A percentile compares a stretch with the other conserved stretches of the same genome.
Evolutionary conservation across 495 filamentous ascomycete species (phyloP).

Genomic region (Neurospora sublineolata): DNA sequence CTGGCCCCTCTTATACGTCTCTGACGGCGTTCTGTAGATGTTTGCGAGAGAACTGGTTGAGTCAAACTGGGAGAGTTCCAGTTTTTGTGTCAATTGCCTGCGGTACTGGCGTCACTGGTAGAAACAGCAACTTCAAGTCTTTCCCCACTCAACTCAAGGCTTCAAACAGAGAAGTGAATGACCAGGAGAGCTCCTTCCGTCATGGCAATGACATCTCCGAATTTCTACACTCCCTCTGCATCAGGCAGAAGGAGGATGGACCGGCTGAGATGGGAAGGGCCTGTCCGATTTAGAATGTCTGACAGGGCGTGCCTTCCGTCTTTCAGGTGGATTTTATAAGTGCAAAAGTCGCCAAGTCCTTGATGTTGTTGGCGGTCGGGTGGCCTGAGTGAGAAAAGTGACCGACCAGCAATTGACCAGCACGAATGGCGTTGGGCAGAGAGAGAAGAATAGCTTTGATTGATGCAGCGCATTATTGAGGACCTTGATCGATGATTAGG

Average conservation of each 20-base stretch:
- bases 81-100: background rate
- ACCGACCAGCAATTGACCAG: background rate
- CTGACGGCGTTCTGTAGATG: background rate
- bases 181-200: background rate
- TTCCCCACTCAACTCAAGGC: background rate
- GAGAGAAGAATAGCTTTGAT: background rate
- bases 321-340: background rate
- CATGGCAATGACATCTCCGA: background rate
- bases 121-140: background rate
- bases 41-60: background rate
- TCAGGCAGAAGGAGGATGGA: too few species aligned
- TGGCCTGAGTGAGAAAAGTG: fast-evolving
- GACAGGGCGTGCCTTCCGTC: background rate
- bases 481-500: too few species aligned
- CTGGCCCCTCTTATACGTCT: background rate
- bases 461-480: too few species aligned
- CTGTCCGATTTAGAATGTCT: background rate
- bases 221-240: background rate
- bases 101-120: background rate
- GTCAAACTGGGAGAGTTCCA: background rate
- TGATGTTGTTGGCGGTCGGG: background rate
- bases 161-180: background rate
- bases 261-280: too few species aligned
- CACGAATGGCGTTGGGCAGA: background rate
- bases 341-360: background rate